Evolutionary conservation across 2,329 filamentous ascomycete species (phyloP).

Genomic region (Coniochaeta hoffmannii): DNA sequence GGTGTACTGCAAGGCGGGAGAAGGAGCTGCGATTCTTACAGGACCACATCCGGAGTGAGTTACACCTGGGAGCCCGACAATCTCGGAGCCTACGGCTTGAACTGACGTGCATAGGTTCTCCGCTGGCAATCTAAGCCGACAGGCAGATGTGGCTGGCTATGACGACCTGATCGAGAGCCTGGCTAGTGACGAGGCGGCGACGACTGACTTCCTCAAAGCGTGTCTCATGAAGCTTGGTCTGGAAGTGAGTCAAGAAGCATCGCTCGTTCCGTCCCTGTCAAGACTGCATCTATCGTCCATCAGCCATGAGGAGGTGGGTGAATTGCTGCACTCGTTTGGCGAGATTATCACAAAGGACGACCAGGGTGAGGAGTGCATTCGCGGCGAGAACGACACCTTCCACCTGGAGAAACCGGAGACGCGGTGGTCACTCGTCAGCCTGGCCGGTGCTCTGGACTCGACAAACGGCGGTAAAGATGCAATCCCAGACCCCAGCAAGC

Average conservation of each 20-base stretch:
- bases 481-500: constrained; percentile 56
- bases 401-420: constrained; percentile 62
- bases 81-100: constrained; percentile 3
- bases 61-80: neutral
- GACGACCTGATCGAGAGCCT: constrained; percentile 61
- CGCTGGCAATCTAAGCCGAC: constrained; percentile 64
- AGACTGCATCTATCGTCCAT: constrained; percentile 73
- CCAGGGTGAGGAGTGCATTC: constrained; percentile 59
- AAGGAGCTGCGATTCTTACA: constrained; percentile 72
- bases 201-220: constrained; percentile 69
- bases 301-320: constrained; percentile 54
- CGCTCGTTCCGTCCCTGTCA: constrained; percentile 71
- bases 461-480: constrained; percentile 6
- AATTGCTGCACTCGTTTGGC: constrained; percentile 58
- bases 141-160: constrained; percentile 62
- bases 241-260: constrained; percentile 62
- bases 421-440: constrained; percentile 47
- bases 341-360: constrained; percentile 61
- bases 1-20: constrained; percentile 74
- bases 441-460: constrained; percentile 43
- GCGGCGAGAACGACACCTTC: constrained; percentile 77
- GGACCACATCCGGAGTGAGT: constrained; percentile 84
- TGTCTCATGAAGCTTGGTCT: constrained; percentile 76
- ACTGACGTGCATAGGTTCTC: constrained; percentile 57
- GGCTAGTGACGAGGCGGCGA: constrained; percentile 58